Percentiles rank a stretch among this genome's conserved stretches.
These are phyloP conservation scores for Chlorella sp. DNA, from an alignment of 139 green algal species.

Conservation along the genomic window DNA sequence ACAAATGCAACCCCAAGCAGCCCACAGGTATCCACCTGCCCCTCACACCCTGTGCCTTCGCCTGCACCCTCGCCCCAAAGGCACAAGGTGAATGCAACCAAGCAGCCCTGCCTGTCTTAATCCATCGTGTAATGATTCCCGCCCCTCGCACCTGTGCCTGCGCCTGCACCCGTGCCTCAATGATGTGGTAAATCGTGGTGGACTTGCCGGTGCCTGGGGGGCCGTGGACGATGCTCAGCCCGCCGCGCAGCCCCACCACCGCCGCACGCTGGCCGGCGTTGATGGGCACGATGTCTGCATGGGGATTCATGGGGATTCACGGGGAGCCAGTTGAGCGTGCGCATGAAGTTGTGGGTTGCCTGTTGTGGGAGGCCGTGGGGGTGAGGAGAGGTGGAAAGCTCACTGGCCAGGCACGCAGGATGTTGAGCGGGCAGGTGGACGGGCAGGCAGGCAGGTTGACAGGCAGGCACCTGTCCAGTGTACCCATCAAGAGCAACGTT, in stretches of 20 bases:
- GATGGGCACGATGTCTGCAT: not conserved
- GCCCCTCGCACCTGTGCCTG: not conserved
- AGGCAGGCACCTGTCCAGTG: not conserved
- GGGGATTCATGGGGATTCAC: too few relatives aligned
- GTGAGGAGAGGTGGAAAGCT: not conserved
- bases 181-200: slow-evolving; percentile 20
- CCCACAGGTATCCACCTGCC: too few relatives aligned
- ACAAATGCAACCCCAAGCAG: too few relatives aligned
- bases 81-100: not conserved
- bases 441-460: not conserved
- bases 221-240: slow-evolving; percentile 23
- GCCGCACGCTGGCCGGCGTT: not conserved
- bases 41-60: too few relatives aligned
- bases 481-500: not conserved
- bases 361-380: not conserved
- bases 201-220: slow-evolving; percentile 16
- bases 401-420: not conserved
- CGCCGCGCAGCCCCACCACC: slow-evolving; percentile 11
- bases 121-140: too few relatives aligned
- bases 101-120: too few relatives aligned
- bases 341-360: not conserved
- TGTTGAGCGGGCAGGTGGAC: too few relatives aligned
- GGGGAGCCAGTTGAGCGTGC: not conserved
- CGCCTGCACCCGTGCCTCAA: not conserved
- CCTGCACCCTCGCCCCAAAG: not conserved